Conservation (phyloP, 306 rosid genomes). For the Bauhinia variegata region DNA sequence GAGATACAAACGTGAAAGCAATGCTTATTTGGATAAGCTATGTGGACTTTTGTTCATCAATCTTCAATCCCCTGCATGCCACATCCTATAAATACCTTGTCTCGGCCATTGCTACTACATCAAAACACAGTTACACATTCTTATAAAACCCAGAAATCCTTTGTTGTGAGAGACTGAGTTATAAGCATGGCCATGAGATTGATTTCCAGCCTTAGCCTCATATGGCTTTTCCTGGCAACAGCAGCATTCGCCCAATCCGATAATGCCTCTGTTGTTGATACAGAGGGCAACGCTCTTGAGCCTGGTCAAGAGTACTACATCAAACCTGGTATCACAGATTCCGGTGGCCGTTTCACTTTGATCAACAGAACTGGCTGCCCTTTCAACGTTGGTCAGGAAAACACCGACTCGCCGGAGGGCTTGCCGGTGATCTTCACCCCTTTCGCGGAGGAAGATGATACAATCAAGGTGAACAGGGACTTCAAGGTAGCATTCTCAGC, state of each 20-base stretch:
- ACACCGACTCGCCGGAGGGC: slow-evolving; percentile 34
- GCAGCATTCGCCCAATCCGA: slow-evolving; percentile 36
- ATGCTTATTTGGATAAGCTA: not conserved
- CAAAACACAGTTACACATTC: no score
- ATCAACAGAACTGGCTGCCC: slow-evolving; percentile 47
- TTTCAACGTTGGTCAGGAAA: slow-evolving; percentile 48
- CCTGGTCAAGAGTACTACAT: slow-evolving; percentile 55
- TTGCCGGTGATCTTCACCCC: slow-evolving; percentile 50
- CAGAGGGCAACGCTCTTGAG: slow-evolving; percentile 44
- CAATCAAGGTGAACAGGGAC: slow-evolving; percentile 42
- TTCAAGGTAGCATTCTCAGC: slow-evolving; percentile 48
- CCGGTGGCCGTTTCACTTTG: slow-evolving; percentile 58
- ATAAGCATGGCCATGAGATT: slow-evolving; percentile 26
- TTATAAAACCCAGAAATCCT: not conserved
- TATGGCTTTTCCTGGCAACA: slow-evolving; percentile 40
- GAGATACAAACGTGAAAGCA: slow-evolving; percentile 8
- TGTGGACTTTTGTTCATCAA: slow-evolving; percentile 1
- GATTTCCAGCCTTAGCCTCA: slow-evolving; percentile 13
- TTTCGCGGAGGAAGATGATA: slow-evolving; percentile 34
- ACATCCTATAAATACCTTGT: slow-evolving; percentile 21
- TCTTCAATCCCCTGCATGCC: not conserved
- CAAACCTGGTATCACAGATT: slow-evolving; percentile 62
- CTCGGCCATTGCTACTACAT: not conserved
- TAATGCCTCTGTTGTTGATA: slow-evolving; percentile 50
- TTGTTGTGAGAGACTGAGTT: no score